Base-by-base conservation (phyloP, 179 eudicot species). In the Monotropa hypopitys region DNA sequence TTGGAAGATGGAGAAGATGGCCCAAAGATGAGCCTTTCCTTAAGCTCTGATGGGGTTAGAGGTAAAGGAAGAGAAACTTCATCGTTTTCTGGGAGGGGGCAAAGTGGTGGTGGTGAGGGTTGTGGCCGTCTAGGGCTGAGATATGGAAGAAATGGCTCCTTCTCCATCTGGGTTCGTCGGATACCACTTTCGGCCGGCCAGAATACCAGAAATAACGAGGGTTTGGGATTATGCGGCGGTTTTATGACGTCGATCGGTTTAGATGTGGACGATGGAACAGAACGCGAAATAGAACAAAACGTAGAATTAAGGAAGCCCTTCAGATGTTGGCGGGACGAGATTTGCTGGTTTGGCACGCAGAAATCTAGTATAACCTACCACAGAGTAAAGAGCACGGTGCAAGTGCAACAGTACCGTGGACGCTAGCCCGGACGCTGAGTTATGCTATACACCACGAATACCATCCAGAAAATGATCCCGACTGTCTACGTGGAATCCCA, bases 1-100 rank as follows among this genome's bases (percentile, higher is more conserved):
- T 5, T 62, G 46, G 28, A 66, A 49, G 81, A 33, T 3, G 89
- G 51, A 12, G 85, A 74, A 33, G 80, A 71, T 12, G 92, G 85
- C 2, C 99, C 99, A 62, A 93, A 95, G 30, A 95, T 93, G 45
- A 95, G 86, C 0, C 86, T 84, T 72, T 95, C 96, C 79, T 93
- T 95, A 71, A 90, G 71, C 51, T 88, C 92, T 9, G 91, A 83
- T 18, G 99, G 97, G 23, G 91, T 91, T 66, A 88, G 67, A 30
- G 86, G 77, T n/a, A 76, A 1, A 4, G 86, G 87, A 45, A 84
- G 74, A 33, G 91, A 49, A 75, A 91, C 79, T 73, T 88, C 96
- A 72, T 85, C 82, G 56, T 93, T 40, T 79, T 95, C 99, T 0
- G 93, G 99, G 47, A 95, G 81, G 13, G 94, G 38, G 40, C 83